Conservation (phyloP, 2,329 filamentous ascomycete genomes). For the Botrytis paeoniae region DNA sequence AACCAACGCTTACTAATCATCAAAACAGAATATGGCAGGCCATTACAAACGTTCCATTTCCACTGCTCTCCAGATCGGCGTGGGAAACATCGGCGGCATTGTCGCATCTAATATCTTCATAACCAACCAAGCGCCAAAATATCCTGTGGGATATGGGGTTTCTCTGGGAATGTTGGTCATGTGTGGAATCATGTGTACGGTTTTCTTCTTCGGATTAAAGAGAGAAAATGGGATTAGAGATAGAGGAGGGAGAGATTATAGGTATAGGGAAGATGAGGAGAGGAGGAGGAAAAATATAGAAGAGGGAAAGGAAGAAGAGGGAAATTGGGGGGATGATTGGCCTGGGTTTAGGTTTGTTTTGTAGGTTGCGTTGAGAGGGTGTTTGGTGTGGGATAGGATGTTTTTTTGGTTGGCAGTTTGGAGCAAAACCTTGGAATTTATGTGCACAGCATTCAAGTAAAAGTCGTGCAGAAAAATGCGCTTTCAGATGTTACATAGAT, state of each 20-base stretch:
- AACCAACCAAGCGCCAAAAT: not conserved
- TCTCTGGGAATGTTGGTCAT: not conserved
- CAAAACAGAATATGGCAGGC: slow-evolving; percentile 20
- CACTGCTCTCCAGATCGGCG: not conserved
- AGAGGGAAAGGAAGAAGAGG: not conserved
- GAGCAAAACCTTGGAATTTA: no score
- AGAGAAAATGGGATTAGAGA: slow-evolving; percentile 13
- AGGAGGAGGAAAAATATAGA: not conserved
- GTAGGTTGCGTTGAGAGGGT: not conserved
- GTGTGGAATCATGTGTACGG: slow-evolving; percentile 3
- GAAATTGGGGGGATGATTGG: slow-evolving; percentile 18
- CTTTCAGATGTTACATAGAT: not conserved
- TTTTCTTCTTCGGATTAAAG: slow-evolving; percentile 11
- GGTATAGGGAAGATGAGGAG: not conserved
- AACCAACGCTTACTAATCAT: not conserved
- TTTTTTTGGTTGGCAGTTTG: not conserved
- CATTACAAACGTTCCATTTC: slow-evolving; percentile 25
- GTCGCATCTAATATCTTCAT: slow-evolving; percentile 15
- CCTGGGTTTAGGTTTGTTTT: slow-evolving; percentile 11
- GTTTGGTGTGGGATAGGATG: no score
- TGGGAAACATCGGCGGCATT: slow-evolving; percentile 22
- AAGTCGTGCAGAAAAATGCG: not conserved
- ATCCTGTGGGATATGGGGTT: not conserved
- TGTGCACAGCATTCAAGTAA: not conserved
- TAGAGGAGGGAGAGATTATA: not conserved